Evolutionary conservation across 1,284 basidiomycete genomes (phyloP), one percentile per base, ranked within the genome.

Genomic region (Pascua sp.): DNA sequence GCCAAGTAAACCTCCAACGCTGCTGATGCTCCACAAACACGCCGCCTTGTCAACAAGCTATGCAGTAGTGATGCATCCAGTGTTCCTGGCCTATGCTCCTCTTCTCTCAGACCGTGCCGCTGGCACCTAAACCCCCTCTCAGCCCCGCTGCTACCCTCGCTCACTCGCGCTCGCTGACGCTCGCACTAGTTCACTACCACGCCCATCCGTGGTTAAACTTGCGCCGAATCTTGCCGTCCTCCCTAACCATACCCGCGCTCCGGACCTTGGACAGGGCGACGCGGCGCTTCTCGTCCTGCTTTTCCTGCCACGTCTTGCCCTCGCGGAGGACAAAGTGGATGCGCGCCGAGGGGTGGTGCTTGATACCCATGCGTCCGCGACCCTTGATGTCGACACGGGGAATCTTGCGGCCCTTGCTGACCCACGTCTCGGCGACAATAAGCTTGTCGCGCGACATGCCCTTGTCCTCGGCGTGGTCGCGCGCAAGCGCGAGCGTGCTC

Each of bases 391-490:
- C 92, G n/a, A 91, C 65, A 49, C 87, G 83, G 60, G 83, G 85
- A 44, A 84, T 77, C 56, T 83, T 82, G 8, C 24, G 49, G 1
- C 91, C 93, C 77, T 98, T 97, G 54, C 84, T 87, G 15, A 97
- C 91, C 92, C 93, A 98, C 12, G 93, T 85, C 78, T 97, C 86
- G 57, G 87, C 91, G 60, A 98, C 88, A 55, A 96, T 79, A 42
- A 98, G 83, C 66, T 85, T 86, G n/a, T 82, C 81, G 57, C 85
- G 78, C 49, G 87, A 79, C 70, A 98, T 78, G 32, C 84, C 85
- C 78, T 95, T 95, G 68, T 88, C 85, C 44, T 84, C 81, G 0
- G 94, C 95, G 70, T 95, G 90, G 68, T 92, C 86, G 69, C 90
- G 87, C 10, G 93, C 94, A 5, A 90, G 83, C 7, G 85, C 87